phyloP scores from a whole-genome alignment of 768 basidiomycete species.

The Collybiopsis luxurians region DNA sequence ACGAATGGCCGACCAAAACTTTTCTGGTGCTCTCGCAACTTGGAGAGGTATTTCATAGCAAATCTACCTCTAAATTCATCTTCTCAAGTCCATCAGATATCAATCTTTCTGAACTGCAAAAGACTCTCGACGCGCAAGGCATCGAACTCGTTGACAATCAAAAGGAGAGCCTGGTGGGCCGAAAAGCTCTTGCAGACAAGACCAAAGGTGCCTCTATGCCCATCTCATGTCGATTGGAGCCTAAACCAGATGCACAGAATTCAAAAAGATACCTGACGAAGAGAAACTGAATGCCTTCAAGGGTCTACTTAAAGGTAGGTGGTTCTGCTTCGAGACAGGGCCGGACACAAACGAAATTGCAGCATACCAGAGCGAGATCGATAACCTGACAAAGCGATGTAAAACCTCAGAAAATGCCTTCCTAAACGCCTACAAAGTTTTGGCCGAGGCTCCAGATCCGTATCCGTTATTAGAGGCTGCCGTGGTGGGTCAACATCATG shows the following conservation, averaged over 20 bases:
- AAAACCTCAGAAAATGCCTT: slow-evolving; percentile 95
- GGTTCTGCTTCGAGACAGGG: neutral
- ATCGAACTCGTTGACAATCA: slow-evolving; percentile 97
- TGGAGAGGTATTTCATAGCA: slow-evolving; percentile 73
- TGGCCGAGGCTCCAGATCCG: slow-evolving; percentile 97
- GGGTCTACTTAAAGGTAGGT: slow-evolving; percentile 77
- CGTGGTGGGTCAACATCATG: slow-evolving; percentile 54
- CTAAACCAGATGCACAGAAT: slow-evolving; percentile 54
- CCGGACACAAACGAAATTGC: slow-evolving; percentile 6
- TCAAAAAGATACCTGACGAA: slow-evolving; percentile 91
- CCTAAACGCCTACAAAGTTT: slow-evolving; percentile 92
- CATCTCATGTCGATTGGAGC: neutral
- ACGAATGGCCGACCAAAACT: slow-evolving; percentile 62
- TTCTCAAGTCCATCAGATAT: slow-evolving; percentile 52
- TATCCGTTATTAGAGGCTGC: slow-evolving; percentile 95
- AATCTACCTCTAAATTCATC: neutral
- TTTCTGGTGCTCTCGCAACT: slow-evolving; percentile 87
- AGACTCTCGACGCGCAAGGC: slow-evolving; percentile 88
- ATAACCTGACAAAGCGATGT: slow-evolving; percentile 88
- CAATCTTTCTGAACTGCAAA: slow-evolving; percentile 87
- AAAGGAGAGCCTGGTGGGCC: slow-evolving; percentile 92
- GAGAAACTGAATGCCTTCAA: slow-evolving; percentile 90
- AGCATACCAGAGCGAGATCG: slow-evolving; percentile 98
- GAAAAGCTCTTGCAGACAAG: slow-evolving; percentile 92
- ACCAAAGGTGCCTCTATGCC: slow-evolving; percentile 74